These are phyloP conservation scores for Pseudogymnoascus sp. DNA, from an alignment of 2,329 filamentous ascomycete genomes.

Conservation along the genomic window DNA sequence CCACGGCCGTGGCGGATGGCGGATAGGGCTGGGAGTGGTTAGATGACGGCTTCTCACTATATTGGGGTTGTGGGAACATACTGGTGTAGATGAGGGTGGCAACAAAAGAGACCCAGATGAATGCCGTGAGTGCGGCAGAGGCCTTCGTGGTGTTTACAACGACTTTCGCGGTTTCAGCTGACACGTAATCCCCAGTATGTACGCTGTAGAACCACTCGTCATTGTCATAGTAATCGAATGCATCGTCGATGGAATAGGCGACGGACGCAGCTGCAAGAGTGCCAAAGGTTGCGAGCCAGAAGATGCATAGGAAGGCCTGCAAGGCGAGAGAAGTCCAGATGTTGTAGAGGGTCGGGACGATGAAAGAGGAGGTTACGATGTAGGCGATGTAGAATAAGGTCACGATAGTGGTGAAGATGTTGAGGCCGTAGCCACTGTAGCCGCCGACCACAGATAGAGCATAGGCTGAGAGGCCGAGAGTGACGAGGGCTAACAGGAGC, in stretches of 20 bases:
- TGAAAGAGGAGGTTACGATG: not conserved
- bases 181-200: no score
- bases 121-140: not conserved
- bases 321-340: not conserved
- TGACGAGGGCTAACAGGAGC: not conserved
- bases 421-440: not conserved
- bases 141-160: not conserved
- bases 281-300: not conserved
- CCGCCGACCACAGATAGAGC: not conserved
- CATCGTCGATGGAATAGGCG: not conserved
- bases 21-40: not conserved
- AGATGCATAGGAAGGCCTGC: not conserved
- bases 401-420: not conserved
- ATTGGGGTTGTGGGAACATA: not conserved
- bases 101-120: constrained; percentile 1
- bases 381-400: not conserved
- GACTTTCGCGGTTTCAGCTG: no score
- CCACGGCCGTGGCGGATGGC: not conserved
- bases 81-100: not conserved
- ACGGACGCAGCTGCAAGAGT: not conserved
- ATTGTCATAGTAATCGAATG: not conserved
- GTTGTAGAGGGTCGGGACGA: not conserved
- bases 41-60: not conserved
- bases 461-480: not conserved
- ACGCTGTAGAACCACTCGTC: not conserved